Evolutionary conservation across 1,284 basidiomycete species (phyloP).

Genomic region (Mrakiaceae sp.): DNA sequence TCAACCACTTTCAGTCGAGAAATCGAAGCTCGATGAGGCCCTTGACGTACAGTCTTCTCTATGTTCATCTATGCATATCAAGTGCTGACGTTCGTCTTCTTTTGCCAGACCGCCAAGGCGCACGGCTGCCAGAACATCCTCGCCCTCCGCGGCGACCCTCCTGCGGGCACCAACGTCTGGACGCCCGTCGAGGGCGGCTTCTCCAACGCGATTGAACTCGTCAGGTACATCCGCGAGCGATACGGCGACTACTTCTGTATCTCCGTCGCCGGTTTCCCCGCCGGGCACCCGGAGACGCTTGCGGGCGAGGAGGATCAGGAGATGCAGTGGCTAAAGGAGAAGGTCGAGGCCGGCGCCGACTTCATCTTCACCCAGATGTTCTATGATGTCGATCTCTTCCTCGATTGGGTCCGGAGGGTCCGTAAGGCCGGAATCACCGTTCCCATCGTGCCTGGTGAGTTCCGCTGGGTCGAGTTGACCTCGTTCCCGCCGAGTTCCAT

Average conservation of each 20-base stretch:
- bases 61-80: slow-evolving; percentile 14
- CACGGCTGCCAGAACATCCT: slow-evolving; percentile 91
- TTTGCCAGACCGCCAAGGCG: slow-evolving; percentile 70
- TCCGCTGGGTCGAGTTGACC: background rate
- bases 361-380: slow-evolving; percentile 97
- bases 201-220: slow-evolving; percentile 78
- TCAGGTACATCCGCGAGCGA: slow-evolving; percentile 65
- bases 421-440: slow-evolving; percentile 78
- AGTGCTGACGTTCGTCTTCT: slow-evolving; percentile 22
- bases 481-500: background rate
- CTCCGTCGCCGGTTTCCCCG: slow-evolving; percentile 83
- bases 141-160: slow-evolving; percentile 88
- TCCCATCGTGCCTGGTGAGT: slow-evolving; percentile 75
- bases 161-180: slow-evolving; percentile 78
- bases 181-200: slow-evolving; percentile 81
- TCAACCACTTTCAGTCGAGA: slow-evolving; percentile 47
- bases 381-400: slow-evolving; percentile 81
- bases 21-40: slow-evolving; percentile 83
- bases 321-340: slow-evolving; percentile 74
- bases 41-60: slow-evolving; percentile 48
- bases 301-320: slow-evolving; percentile 46
- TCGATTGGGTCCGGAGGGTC: slow-evolving; percentile 72
- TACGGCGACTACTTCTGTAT: slow-evolving; percentile 91
- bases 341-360: slow-evolving; percentile 89
- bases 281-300: slow-evolving; percentile 49